Conservation (phyloP, 2,329 filamentous ascomycete genomes). For the Beauveria scarabaeidicola region DNA sequence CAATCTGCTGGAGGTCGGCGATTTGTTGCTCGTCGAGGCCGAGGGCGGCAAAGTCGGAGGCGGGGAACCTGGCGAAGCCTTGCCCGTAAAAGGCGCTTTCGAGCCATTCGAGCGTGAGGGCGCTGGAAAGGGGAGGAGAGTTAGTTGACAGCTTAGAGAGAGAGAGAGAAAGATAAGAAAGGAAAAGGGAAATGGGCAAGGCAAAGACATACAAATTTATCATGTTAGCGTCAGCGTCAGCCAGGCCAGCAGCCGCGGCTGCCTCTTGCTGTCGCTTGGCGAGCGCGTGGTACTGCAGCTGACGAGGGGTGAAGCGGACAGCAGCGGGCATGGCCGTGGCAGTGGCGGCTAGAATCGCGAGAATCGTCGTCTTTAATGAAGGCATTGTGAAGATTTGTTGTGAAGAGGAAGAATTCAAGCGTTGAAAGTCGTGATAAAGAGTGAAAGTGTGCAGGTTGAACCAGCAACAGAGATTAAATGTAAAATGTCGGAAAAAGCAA, state of each 20-base stretch:
- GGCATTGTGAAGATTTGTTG: background rate
- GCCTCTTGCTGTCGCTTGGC: constrained; percentile 1
- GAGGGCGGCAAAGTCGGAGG: constrained; percentile 41
- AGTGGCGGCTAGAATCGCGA: background rate
- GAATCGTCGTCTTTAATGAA: background rate
- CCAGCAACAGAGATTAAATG: background rate
- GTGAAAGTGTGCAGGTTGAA: background rate
- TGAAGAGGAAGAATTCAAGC: background rate
- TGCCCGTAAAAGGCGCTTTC: constrained; percentile 56
- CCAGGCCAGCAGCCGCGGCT: background rate
- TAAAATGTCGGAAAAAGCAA: background rate
- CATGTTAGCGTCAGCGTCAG: too few species aligned
- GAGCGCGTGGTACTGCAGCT: constrained; percentile 4
- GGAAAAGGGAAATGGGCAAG: too few species aligned
- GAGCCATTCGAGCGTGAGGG: constrained; percentile 44
- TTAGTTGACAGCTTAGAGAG: too few species aligned
- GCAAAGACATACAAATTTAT: background rate
- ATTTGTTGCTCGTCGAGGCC: constrained; percentile 36
- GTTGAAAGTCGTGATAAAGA: background rate
- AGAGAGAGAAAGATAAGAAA: background rate
- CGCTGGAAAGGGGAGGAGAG: constrained; percentile 23
- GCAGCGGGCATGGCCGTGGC: constrained; percentile 4
- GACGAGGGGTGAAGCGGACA: constrained; percentile 5
- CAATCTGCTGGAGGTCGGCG: constrained; percentile 42
- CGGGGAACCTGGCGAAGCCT: constrained; percentile 48